A percentile compares a stretch with the other conserved stretches of the same genome.
These are phyloP conservation scores for Colletotrichum liaoningense DNA, from an alignment of 2,329 filamentous ascomycete species.

Conservation along the genomic window DNA sequence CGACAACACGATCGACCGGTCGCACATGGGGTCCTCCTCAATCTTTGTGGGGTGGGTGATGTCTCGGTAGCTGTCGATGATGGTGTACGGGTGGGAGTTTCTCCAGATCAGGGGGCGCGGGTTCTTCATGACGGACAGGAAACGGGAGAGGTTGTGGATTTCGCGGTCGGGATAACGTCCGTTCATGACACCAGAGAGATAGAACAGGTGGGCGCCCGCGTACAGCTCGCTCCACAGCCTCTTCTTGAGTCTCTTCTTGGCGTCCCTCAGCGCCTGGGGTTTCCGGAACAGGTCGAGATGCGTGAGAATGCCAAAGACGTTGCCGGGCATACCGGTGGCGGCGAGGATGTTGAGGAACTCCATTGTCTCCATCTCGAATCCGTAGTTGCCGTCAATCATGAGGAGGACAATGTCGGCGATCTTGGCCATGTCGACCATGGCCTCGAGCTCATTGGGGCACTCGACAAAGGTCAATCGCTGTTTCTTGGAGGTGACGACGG, in stretches of 20 bases:
- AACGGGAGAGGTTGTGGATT: conserved; percentile 93
- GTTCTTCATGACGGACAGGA: conserved; percentile 99
- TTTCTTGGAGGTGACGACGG: conserved; percentile 95
- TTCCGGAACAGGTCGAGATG: conserved; percentile 97
- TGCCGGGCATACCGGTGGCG: conserved; percentile 97
- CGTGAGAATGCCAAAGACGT: conserved; percentile 96
- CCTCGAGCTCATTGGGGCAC: conserved; percentile 95
- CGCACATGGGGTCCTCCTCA: conserved; percentile 88
- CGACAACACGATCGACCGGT: conserved; percentile 90
- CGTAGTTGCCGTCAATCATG: conserved; percentile 99
- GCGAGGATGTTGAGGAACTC: conserved; percentile 95
- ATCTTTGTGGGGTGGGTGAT: conserved; percentile 93
- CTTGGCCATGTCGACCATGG: conserved; percentile 97
- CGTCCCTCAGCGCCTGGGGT: conserved; percentile 88
- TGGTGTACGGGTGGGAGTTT: conserved; percentile 93
- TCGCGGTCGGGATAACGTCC: conserved; percentile 96
- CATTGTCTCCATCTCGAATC: conserved; percentile 99
- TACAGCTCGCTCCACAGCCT: conserved; percentile 97
- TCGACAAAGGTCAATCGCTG: conserved; percentile 95
- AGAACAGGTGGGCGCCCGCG: conserved; percentile 96
- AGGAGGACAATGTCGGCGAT: conserved; percentile 96
- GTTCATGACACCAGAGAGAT: conserved; percentile 95
- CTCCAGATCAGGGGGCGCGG: conserved; percentile 96
- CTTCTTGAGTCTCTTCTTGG: conserved; percentile 96
- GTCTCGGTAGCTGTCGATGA: conserved; percentile 95